A percentile compares a stretch with the other conserved stretches of the same genome.
phyloP scores from a whole-genome alignment of 225 moss, liverwort and hornwort genomes.

The Pleurozium schreberi region DNA sequence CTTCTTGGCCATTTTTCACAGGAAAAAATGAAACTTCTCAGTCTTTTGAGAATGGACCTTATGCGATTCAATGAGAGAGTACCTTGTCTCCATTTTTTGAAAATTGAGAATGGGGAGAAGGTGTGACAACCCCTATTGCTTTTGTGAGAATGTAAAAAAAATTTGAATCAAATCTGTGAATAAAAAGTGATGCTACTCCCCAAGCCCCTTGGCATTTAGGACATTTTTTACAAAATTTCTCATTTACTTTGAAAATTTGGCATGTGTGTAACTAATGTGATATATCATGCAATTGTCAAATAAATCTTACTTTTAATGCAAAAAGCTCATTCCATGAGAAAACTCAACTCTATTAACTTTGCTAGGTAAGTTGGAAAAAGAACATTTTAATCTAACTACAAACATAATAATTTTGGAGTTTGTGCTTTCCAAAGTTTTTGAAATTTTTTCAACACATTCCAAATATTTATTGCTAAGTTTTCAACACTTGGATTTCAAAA shows the following conservation, averaged over 20 bases:
- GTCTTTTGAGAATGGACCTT: background rate
- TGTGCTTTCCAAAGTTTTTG: fast-evolving
- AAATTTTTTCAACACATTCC: no score
- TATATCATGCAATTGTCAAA: background rate
- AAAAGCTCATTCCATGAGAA: fast-evolving
- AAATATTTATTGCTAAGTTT: background rate
- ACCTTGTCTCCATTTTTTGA: fast-evolving
- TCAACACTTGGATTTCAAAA: background rate
- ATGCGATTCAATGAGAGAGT: fast-evolving
- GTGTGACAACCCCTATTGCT: fast-evolving
- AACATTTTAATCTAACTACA: background rate
- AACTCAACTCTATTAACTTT: fast-evolving
- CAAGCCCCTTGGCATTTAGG: no score
- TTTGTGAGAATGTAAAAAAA: background rate
- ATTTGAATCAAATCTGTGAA: fast-evolving
- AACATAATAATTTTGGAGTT: background rate
- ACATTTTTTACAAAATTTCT: fast-evolving
- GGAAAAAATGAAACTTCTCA: background rate
- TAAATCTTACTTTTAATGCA: background rate
- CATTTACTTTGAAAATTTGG: background rate
- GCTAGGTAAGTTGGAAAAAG: fast-evolving
- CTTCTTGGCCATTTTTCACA: background rate
- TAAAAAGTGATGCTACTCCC: no score
- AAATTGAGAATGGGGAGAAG: background rate
- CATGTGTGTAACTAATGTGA: fast-evolving